phyloP scores from a whole-genome alignment of 371 early-diverging fungal species.

The Mortierella sp. region DNA sequence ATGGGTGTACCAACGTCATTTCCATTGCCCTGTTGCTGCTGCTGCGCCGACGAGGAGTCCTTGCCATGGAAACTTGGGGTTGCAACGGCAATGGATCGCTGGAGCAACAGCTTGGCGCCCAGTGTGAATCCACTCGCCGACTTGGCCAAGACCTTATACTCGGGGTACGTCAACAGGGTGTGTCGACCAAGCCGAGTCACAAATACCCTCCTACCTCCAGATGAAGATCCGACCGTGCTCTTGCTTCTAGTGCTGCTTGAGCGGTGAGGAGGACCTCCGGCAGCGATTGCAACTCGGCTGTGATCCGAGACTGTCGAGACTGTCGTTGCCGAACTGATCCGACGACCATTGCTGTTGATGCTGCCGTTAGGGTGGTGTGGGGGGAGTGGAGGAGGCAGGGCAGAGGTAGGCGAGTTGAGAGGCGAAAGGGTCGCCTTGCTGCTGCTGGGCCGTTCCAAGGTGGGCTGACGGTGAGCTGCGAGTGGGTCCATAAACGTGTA shows the following conservation, averaged over 20 bases:
- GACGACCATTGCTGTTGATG: slow-evolving; percentile 6
- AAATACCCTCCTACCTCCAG: slow-evolving; percentile 44
- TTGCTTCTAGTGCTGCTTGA: slow-evolving; percentile 20
- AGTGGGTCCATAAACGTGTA: slow-evolving; percentile 57
- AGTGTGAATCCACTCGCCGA: slow-evolving; percentile 51
- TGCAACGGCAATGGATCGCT: slow-evolving; percentile 48
- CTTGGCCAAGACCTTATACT: slow-evolving; percentile 50
- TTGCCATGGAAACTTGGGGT: slow-evolving; percentile 32
- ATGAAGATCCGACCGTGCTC: slow-evolving; percentile 21
- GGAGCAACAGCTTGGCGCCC: slow-evolving; percentile 51
- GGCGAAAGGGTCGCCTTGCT: slow-evolving; percentile 15
- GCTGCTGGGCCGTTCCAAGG: slow-evolving; percentile 14
- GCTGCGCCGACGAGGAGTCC: background rate
- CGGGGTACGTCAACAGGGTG: slow-evolving; percentile 43
- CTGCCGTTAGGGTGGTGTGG: slow-evolving; percentile 8
- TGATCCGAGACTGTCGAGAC: background rate
- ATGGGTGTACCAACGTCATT: slow-evolving; percentile 11
- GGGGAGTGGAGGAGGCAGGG: background rate
- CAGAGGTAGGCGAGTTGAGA: slow-evolving; percentile 9
- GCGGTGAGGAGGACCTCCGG: slow-evolving; percentile 10
- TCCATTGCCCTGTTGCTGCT: background rate
- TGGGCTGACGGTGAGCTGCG: slow-evolving; percentile 48
- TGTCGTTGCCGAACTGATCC: slow-evolving; percentile 18
- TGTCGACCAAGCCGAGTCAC: slow-evolving; percentile 52
- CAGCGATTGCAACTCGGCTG: background rate